Conservation (phyloP, 495 filamentous ascomycete species). For the Xylaria venustula region DNA sequence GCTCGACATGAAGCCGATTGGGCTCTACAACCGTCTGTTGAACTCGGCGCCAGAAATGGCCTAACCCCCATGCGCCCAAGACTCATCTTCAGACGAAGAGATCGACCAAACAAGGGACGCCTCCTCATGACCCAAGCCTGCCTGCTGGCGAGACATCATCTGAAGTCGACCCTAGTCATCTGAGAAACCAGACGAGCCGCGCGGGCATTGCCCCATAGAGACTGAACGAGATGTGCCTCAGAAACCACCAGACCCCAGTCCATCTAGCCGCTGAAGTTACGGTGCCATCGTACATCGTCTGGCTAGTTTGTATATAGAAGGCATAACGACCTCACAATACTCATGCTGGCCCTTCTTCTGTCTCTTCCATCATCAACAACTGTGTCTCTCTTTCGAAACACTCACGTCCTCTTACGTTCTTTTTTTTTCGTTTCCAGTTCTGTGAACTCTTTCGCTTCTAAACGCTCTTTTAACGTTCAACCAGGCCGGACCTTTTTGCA, state of each 20-base stretch:
- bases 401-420: constrained; percentile 30
- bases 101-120: constrained; percentile 23
- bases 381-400: constrained; percentile 26
- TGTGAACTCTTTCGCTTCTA: constrained; percentile 40
- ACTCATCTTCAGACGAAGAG: constrained; percentile 30
- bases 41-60: constrained; percentile 17
- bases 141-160: constrained; percentile 18
- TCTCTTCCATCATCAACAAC: constrained; percentile 29
- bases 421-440: constrained; percentile 44
- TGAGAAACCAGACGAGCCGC: constrained; percentile 12
- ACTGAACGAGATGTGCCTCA: constrained; percentile 12
- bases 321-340: not conserved
- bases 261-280: not conserved
- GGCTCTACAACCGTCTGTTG: constrained; percentile 5
- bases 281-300: not conserved
- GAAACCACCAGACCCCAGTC: not conserved
- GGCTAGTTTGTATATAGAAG: constrained; percentile 2
- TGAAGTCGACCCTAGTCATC: constrained; percentile 7
- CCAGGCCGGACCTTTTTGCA: constrained; percentile 38
- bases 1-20: constrained; percentile 7
- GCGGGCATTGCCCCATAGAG: constrained; percentile 17
- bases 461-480: constrained; percentile 27
- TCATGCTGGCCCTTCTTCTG: constrained; percentile 3
- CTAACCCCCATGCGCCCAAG: constrained; percentile 14
- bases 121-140: not conserved